These are phyloP conservation scores for Perilla frutescens DNA, from an alignment of 257 asterid species.

Conservation along the genomic window DNA sequence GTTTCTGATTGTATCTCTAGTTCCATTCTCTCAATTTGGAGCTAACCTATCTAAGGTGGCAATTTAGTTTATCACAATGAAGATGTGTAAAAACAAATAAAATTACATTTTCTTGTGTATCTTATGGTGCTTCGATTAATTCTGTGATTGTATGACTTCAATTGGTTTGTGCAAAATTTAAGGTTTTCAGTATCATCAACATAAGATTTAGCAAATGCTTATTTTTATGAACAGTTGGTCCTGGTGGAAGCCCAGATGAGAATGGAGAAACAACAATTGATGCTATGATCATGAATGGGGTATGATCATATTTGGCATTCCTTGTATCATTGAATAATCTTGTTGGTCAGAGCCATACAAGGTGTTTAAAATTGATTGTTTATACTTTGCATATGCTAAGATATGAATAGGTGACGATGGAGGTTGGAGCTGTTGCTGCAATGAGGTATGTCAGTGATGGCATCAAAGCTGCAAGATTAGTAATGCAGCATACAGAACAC, in stretches of 20 bases:
- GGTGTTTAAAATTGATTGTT: constrained; percentile 17
- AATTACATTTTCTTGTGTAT: not conserved
- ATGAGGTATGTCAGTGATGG: constrained; percentile 91
- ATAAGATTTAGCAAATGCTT: constrained; percentile 12
- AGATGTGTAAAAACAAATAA: constrained; percentile 10
- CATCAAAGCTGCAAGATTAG: constrained; percentile 83
- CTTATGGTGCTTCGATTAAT: not conserved
- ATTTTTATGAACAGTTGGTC: constrained; percentile 74
- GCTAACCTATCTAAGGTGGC: too few species aligned
- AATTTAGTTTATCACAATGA: not conserved
- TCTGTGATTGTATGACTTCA: not conserved
- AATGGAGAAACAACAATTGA: constrained; percentile 95
- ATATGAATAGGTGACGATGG: constrained; percentile 91
- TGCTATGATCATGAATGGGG: constrained; percentile 99
- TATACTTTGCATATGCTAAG: constrained; percentile 55
- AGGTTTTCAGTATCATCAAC: constrained; percentile 14
- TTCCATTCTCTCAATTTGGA: too few species aligned
- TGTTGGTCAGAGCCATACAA: constrained; percentile 18
- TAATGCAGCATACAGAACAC: constrained; percentile 83
- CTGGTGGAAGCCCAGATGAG: constrained; percentile 99
- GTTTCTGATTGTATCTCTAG: too few species aligned
- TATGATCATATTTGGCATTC: constrained; percentile 36
- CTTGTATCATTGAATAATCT: constrained; percentile 23
- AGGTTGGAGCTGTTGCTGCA: constrained; percentile 98
- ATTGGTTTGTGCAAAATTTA: not conserved